Percentiles rank a stretch among this genome's conserved stretches.
Evolutionary conservation across 2,329 filamentous ascomycete species (phyloP).

Genomic region (Tolypocladium paradoxum): DNA sequence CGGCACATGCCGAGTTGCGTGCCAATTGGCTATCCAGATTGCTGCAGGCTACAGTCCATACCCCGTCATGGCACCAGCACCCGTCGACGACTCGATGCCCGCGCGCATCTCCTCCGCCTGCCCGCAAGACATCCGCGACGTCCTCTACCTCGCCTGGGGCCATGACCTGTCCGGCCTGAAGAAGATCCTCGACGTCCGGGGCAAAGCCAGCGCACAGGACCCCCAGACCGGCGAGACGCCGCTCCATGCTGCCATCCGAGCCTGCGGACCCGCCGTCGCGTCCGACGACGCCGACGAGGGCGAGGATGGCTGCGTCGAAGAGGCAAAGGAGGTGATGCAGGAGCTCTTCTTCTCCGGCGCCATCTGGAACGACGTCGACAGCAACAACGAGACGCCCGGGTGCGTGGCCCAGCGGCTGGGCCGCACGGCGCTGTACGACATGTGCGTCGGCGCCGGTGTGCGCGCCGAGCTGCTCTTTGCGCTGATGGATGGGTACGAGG

Average conservation of each 20-base stretch:
- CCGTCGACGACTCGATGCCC: slow-evolving; percentile 38
- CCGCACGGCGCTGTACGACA: slow-evolving; percentile 59
- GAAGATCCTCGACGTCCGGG: slow-evolving; percentile 54
- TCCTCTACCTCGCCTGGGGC: slow-evolving; percentile 44
- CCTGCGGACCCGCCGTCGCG: slow-evolving; percentile 40
- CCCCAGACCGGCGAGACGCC: slow-evolving; percentile 77
- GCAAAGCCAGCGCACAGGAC: slow-evolving; percentile 66
- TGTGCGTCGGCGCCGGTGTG: slow-evolving; percentile 83
- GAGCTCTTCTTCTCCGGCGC: slow-evolving; percentile 78
- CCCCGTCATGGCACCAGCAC: slow-evolving; percentile 9
- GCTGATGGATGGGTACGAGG: slow-evolving; percentile 71
- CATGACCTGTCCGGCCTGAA: slow-evolving; percentile 57
- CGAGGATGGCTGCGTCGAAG: slow-evolving; percentile 37
- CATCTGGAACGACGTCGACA: slow-evolving; percentile 94
- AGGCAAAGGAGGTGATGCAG: slow-evolving; percentile 56
- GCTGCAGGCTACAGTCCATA: not conserved
- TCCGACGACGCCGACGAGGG: slow-evolving; percentile 17
- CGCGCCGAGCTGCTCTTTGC: slow-evolving; percentile 80
- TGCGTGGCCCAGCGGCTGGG: slow-evolving; percentile 69
- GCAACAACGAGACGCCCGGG: slow-evolving; percentile 79
- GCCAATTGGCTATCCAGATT: not conserved
- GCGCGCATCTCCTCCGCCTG: slow-evolving; percentile 43
- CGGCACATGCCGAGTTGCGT: not conserved
- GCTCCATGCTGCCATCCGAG: slow-evolving; percentile 81
- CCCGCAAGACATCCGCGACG: slow-evolving; percentile 36